Evolutionary conservation across 176 grass and related monocot genomes (phyloP), one percentile per base, ranked within the genome.

Genomic region (Carex pumila): DNA sequence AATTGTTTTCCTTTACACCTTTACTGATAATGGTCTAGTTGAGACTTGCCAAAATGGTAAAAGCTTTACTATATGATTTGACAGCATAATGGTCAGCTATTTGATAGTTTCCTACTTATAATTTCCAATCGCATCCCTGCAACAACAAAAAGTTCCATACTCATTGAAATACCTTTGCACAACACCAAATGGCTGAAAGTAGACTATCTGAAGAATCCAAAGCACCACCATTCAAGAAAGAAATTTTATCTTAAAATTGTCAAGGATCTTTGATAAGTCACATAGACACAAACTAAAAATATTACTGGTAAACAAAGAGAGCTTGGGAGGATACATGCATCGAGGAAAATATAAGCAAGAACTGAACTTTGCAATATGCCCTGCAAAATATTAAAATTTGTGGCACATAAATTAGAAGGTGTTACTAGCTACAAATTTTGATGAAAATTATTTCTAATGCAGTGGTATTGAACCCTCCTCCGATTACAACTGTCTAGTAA

Each of bases 161-260:
- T 63, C 67, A 66, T 56, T 65, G 41, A 61, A 85, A 65, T 34
- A 94, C 95, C 95, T 93, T 87, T 66, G 79, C 67, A 79, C 87
- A 98, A 88, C 53, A 88, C 84, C 70, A 90, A 93, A 90, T 72
- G 59, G 86, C 82, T 0, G 81, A 84, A 64, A 90, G 59, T 67
- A 85, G 79, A 71, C 70, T 88, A 39, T 47, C 80, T 8, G 89
- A 91, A 61, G 88, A 93, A 94, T 89, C 47, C 22, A 56, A 77
- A 31, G 13, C 69, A 32, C 82, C 82, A 80, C 50, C 83, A 85
- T 82, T 87, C 55, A 86, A 85, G 84, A 98, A 90, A 68, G 82
- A 98, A 90, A 91, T 85, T 79, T 89, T 93, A 88, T 84, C 91
- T 97, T 85, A 49, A 57, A 89, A 43, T 90, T 91, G 88, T 98